These are phyloP conservation scores for Neonectria coccinea DNA, from an alignment of 2,329 filamentous ascomycete genomes.

Conservation along the genomic window DNA sequence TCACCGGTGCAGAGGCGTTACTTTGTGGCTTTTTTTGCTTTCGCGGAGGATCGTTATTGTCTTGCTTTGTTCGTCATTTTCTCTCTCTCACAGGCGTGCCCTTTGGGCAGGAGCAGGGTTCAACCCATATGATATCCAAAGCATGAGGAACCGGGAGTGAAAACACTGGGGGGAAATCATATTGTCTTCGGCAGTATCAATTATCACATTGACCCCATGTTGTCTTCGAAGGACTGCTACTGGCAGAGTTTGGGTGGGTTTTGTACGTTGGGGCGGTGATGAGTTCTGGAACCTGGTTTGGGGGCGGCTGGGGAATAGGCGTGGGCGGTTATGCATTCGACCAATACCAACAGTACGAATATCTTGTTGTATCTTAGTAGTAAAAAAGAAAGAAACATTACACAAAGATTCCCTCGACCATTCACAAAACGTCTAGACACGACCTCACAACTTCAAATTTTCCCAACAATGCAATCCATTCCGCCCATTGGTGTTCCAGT, in stretches of 20 bases:
- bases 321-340: conserved; percentile 2
- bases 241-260: neutral
- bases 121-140: conserved; percentile 14
- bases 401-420: conserved; percentile 10
- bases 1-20: conserved; percentile 19
- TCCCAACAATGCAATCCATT: neutral
- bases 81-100: neutral
- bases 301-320: conserved; percentile 1
- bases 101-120: conserved; percentile 6
- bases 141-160: neutral
- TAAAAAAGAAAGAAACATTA: conserved; percentile 3
- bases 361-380: conserved; percentile 24
- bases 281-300: neutral
- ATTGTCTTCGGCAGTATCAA: conserved; percentile 21
- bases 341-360: conserved; percentile 15
- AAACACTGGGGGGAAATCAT: neutral
- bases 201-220: conserved; percentile 20
- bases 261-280: neutral
- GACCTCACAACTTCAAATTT: neutral
- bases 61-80: conserved; percentile 9
- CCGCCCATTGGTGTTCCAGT: neutral
- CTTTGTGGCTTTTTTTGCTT: conserved; percentile 18
- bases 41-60: neutral
- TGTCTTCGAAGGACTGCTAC: neutral
- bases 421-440: neutral